phyloP scores from a whole-genome alignment of 345 rosid species.

The Euphorbia lathyris region DNA sequence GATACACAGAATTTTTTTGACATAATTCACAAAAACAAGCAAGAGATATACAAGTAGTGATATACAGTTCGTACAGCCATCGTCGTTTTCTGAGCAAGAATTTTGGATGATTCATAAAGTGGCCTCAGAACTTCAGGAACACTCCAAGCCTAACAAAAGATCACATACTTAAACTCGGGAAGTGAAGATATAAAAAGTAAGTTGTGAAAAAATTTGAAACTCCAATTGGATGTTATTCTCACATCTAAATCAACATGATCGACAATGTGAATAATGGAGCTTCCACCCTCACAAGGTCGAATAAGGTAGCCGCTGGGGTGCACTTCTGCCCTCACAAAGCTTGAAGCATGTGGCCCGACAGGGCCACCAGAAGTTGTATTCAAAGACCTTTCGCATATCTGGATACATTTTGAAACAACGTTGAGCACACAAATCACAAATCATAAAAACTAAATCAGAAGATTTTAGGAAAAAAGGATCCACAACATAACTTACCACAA shows the following conservation, averaged over 20 bases:
- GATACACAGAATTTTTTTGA: background rate
- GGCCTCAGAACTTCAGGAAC: conserved; percentile 97
- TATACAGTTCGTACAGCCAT: conserved; percentile 57
- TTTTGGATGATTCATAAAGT: conserved; percentile 87
- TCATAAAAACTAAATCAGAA: background rate
- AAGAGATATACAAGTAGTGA: background rate
- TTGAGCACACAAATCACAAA: background rate
- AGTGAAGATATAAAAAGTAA: background rate
- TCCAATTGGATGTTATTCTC: conserved; percentile 23
- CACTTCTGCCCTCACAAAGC: conserved; percentile 85
- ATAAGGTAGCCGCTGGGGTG: conserved; percentile 88
- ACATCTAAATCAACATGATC: conserved; percentile 97
- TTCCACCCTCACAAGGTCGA: conserved; percentile 95
- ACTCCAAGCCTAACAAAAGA: conserved; percentile 59
- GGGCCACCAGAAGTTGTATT: conserved; percentile 82
- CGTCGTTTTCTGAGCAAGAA: conserved; percentile 93
- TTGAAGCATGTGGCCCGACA: conserved; percentile 65
- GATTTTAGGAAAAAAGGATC: background rate
- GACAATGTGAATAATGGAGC: conserved; percentile 89
- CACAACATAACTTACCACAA: conserved; percentile 48
- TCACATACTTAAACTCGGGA: background rate
- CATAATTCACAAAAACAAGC: conserved; percentile 7
- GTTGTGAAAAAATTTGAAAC: background rate
- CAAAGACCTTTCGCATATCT: conserved; percentile 95
- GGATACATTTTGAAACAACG: conserved; percentile 16